phyloP scores from a whole-genome alignment of 2,329 filamentous ascomycete species.

The Nothophaeocryptopus gaeumannii region DNA sequence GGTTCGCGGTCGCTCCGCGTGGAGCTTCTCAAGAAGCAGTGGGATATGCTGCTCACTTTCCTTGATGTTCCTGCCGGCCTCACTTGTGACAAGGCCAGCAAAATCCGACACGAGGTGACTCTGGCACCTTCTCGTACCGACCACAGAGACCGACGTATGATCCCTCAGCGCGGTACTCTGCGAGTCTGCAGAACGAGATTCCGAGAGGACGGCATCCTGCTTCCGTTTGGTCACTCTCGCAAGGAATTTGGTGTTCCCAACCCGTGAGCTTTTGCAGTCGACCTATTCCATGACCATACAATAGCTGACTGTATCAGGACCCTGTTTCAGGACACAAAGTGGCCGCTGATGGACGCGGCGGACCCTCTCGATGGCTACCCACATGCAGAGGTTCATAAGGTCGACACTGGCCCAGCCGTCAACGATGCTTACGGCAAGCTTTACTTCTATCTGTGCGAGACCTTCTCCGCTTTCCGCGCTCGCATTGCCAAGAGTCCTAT shows the following conservation, averaged over 20 bases:
- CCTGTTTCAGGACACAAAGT: slow-evolving; percentile 34
- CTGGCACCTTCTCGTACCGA: slow-evolving; percentile 30
- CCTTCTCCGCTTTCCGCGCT: slow-evolving; percentile 33
- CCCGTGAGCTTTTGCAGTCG: slow-evolving; percentile 36
- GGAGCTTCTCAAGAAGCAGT: no score
- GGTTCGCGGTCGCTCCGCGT: no score
- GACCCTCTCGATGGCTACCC: slow-evolving; percentile 41
- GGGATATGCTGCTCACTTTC: no score
- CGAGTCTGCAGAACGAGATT: slow-evolving; percentile 35
- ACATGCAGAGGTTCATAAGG: slow-evolving; percentile 31
- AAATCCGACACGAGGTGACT: background rate
- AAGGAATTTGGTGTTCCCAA: slow-evolving; percentile 40
- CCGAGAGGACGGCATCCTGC: slow-evolving; percentile 39
- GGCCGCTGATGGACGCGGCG: slow-evolving; percentile 40
- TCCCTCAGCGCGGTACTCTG: slow-evolving; percentile 22
- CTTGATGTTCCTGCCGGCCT: no score
- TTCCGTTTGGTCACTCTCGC: slow-evolving; percentile 40
- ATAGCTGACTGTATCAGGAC: no score
- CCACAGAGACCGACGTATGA: slow-evolving; percentile 34
- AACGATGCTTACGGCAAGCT: slow-evolving; percentile 43
- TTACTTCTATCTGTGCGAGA: slow-evolving; percentile 32
- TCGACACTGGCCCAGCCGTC: no score
- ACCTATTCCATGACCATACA: background rate
- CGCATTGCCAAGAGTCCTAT: slow-evolving; percentile 26
- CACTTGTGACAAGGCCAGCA: no score